These are phyloP conservation scores for Nemania sp. DNA, from an alignment of 2,329 filamentous ascomycete species.

Conservation along the genomic window DNA sequence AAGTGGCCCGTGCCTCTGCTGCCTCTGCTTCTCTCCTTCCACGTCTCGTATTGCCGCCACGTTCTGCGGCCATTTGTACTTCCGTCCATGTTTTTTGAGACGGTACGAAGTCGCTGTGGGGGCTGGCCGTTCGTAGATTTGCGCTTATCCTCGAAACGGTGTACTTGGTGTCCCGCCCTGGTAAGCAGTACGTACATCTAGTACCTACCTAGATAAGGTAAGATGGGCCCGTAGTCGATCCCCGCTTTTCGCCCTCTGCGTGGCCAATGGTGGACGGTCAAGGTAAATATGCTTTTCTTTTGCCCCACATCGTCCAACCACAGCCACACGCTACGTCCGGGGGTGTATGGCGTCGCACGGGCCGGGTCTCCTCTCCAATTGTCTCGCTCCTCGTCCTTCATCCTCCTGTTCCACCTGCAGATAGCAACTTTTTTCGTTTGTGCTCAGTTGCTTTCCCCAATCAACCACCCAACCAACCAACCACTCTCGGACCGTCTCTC, in stretches of 20 bases:
- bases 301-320: not conserved
- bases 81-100: not conserved
- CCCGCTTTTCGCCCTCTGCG: not conserved
- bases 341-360: not conserved
- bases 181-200: no score
- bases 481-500: constrained; percentile 12
- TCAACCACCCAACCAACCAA: not conserved
- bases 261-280: constrained; percentile 1
- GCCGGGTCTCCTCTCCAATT: not conserved
- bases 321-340: not conserved
- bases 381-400: not conserved
- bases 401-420: not conserved
- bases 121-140: constrained; percentile 9
- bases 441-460: constrained; percentile 7
- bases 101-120: constrained; percentile 8
- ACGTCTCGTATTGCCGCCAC: not conserved
- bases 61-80: not conserved
- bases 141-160: not conserved
- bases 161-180: constrained; percentile 5
- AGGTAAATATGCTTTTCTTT: not conserved
- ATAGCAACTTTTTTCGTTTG: not conserved
- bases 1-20: constrained; percentile 18
- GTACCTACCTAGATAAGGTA: no score
- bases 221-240: not conserved
- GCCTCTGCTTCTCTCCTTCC: no score